phyloP scores from a whole-genome alignment of 768 basidiomycete species.

The Lactifluus piperatus region DNA sequence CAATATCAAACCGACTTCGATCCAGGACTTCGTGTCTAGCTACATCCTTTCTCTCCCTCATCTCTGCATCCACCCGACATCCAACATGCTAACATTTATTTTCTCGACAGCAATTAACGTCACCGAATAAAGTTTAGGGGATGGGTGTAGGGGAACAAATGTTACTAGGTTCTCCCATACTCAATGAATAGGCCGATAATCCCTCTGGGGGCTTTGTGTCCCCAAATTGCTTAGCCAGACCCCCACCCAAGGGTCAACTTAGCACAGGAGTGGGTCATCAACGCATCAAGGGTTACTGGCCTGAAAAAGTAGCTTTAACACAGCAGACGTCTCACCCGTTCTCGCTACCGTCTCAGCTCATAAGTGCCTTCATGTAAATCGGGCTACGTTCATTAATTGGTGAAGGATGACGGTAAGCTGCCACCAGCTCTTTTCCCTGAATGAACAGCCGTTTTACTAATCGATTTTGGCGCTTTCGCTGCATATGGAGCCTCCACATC shows the following conservation, averaged over 20 bases:
- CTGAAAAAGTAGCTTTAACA: background rate
- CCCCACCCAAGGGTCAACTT: background rate
- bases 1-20: too few species aligned
- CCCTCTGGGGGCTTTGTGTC: too few species aligned
- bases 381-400: background rate
- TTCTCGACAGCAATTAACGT: background rate
- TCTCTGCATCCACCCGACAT: background rate
- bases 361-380: background rate
- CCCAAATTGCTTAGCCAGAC: background rate
- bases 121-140: background rate
- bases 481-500: background rate
- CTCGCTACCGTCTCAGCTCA: background rate
- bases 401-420: conserved; percentile 22
- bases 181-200: background rate
- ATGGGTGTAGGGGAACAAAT: background rate
- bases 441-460: conserved; percentile 10
- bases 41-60: too few species aligned
- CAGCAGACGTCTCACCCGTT: background rate
- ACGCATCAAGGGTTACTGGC: background rate
- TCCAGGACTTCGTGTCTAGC: too few species aligned
- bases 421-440: conserved; percentile 28
- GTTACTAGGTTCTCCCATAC: background rate
- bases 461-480: background rate
- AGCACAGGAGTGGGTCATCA: too few species aligned
- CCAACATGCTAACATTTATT: background rate